Base-by-base conservation (phyloP, 441 rosid species). In the Pelargonium cotyledonis region DNA sequence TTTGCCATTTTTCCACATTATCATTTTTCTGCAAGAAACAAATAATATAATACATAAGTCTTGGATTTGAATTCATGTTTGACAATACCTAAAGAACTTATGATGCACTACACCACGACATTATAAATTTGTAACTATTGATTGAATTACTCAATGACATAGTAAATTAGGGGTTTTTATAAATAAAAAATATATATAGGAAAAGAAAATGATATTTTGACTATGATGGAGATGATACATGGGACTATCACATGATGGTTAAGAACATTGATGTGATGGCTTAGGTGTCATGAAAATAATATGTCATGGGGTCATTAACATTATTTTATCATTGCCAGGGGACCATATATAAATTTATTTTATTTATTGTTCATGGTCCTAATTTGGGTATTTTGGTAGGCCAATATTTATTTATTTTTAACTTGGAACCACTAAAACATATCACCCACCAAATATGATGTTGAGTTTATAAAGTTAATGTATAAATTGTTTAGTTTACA, bases 1-100 rank as follows among this genome's bases (percentile, higher is more conserved):
- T 85, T 65, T 82, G 85, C 90, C 91, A 90, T 73, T 80, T 89
- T 66, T 82, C 89, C 11, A 1, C 71, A 10, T 55, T 65, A n/a
- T 69, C 76, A 1, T 78, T 86, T 76, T 78, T 89, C 97, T 88
- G 77, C 64, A 73, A 10, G 0, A 2, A 2, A 46, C 6, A 5
- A 71, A 10, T 14, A 51, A 0, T 43, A 23, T 8, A 44, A 9
- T 44, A 58, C 15, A 68, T 35, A 12, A 23, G 2, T 23, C 26
- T 0, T 2, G 26, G 2, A 23, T 23, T 23, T 23, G 26, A 23
- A 23, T 23, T 23, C 26, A 2, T 23, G 26, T 0, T 23, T 23
- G 26, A 2, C 26, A 23, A 23, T 23, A 23, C 0, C 0, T 0
- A 23, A 23, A 23, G 26, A 23, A 23, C 26, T 0, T 23, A 23